A percentile compares a stretch with the other conserved stretches of the same genome.
These are phyloP conservation scores for Adiantum capillusveneris DNA, from an alignment of 75 land plant genomes.

Conservation along the genomic window DNA sequence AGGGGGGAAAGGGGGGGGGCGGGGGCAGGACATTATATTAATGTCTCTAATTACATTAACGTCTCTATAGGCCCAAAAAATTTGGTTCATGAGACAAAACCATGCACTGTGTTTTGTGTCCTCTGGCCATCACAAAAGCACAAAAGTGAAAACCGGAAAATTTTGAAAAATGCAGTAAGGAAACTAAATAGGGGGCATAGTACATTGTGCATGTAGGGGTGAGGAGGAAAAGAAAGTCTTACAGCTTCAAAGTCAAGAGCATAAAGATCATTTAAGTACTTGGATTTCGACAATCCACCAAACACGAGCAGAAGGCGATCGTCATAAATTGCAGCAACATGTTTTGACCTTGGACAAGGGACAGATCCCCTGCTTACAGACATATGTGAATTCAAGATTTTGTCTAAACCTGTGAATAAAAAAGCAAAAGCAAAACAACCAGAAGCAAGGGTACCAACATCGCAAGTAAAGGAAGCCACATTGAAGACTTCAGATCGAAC, in stretches of 20 bases:
- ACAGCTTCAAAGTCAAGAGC: conserved; percentile 96
- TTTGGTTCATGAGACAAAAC: too few relatives aligned
- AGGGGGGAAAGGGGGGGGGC: too few relatives aligned
- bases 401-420: not conserved
- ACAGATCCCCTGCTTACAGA: conserved; percentile 90
- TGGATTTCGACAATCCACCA: conserved; percentile 87
- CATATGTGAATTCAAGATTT: not conserved
- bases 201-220: too few relatives aligned
- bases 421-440: not conserved
- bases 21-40: too few relatives aligned
- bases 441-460: conserved; percentile 36
- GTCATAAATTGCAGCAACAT: conserved; percentile 80
- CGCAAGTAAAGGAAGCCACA: conserved; percentile 88
- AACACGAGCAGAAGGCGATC: conserved; percentile 72
- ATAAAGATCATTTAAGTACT: conserved; percentile 65
- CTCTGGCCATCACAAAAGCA: too few relatives aligned
- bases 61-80: too few relatives aligned
- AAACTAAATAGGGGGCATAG: too few relatives aligned
- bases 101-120: too few relatives aligned
- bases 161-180: too few relatives aligned
- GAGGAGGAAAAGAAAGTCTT: conserved; percentile 10
- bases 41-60: too few relatives aligned
- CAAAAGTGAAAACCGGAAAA: too few relatives aligned
- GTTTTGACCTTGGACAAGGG: conserved; percentile 83
- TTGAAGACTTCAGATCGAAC: conserved; percentile 88